A percentile compares a stretch with the other conserved stretches of the same genome.
Conservation (phyloP, 257 asterid species). For the Fraxinus anomala region DNA sequence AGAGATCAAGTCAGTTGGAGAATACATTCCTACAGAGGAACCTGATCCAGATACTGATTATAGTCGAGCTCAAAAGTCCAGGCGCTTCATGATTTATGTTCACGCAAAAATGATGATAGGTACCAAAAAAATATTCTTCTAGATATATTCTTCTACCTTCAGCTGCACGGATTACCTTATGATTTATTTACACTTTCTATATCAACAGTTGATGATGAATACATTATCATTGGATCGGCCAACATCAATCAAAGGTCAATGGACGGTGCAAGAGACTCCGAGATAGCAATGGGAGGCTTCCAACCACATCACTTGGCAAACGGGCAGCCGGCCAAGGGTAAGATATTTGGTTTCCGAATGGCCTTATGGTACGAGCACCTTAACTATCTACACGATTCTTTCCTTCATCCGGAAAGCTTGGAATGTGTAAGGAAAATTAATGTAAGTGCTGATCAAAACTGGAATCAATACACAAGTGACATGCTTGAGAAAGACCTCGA, state of each 20-base stretch:
- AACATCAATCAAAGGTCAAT: slow-evolving; percentile 93
- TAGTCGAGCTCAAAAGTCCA: slow-evolving; percentile 67
- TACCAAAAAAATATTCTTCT: slow-evolving; percentile 1
- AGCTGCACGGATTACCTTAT: background rate
- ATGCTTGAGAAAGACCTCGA: slow-evolving; percentile 46
- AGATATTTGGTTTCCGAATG: slow-evolving; percentile 61
- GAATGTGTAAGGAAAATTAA: slow-evolving; percentile 60
- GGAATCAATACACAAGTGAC: slow-evolving; percentile 56
- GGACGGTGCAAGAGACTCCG: slow-evolving; percentile 87
- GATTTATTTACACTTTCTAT: background rate
- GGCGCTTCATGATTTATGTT: slow-evolving; percentile 96
- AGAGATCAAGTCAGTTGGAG: slow-evolving; percentile 50
- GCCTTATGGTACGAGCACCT: slow-evolving; percentile 86
- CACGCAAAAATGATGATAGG: slow-evolving; percentile 96
- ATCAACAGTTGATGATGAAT: slow-evolving; percentile 83
- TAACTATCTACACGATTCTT: slow-evolving; percentile 28
- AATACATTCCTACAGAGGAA: slow-evolving; percentile 54
- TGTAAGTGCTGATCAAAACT: slow-evolving; percentile 52
- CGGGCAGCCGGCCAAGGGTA: slow-evolving; percentile 47
- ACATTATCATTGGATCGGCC: slow-evolving; percentile 85
- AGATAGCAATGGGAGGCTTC: slow-evolving; percentile 92
- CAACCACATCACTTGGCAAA: slow-evolving; percentile 66
- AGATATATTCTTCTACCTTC: background rate
- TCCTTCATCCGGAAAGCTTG: slow-evolving; percentile 54
- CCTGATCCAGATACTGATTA: slow-evolving; percentile 71